Evolutionary conservation across 805 yeast genomes (phyloP).

Genomic region (Sugiyamaella chiloensis): DNA sequence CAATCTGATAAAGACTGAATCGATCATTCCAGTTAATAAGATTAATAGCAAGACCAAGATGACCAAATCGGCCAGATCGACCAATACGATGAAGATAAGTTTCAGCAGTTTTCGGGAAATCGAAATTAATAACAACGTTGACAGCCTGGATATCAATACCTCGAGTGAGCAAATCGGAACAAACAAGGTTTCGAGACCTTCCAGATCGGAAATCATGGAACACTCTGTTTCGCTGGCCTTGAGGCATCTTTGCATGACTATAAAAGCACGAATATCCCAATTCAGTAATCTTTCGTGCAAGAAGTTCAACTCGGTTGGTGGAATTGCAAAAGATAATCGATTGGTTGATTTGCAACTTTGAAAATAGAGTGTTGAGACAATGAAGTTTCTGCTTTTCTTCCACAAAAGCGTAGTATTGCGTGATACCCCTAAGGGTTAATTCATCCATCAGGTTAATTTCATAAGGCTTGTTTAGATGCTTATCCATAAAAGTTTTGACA

Average conservation of each 20-base stretch:
- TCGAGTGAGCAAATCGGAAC: constrained; percentile 93
- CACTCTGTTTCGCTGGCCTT: constrained; percentile 93
- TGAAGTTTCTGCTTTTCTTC: constrained; percentile 95
- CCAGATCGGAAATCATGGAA: constrained; percentile 99
- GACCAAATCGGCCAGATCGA: constrained; percentile 98
- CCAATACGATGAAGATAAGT: constrained; percentile 98
- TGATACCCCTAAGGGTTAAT: constrained; percentile 90
- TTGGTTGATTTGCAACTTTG: constrained; percentile 92
- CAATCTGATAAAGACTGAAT: constrained; percentile 87
- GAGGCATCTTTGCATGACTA: constrained; percentile 97
- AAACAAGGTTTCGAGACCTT: constrained; percentile 92
- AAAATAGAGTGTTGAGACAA: constrained; percentile 90
- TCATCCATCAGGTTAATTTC: constrained; percentile 98
- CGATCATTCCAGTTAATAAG: constrained; percentile 96
- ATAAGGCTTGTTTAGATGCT: constrained; percentile 84
- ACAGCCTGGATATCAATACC: constrained; percentile 99
- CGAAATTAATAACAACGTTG: constrained; percentile 95
- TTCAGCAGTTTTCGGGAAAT: constrained; percentile 97
- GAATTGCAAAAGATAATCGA: constrained; percentile 97
- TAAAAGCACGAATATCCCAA: constrained; percentile 95
- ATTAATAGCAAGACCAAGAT: constrained; percentile 95
- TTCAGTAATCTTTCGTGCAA: constrained; percentile 95
- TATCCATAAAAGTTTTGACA: constrained; percentile 88
- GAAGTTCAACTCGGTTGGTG: constrained; percentile 89
- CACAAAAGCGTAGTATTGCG: constrained; percentile 97